Evolutionary conservation across 2,329 filamentous ascomycete species (phyloP).

Genomic region (Fusarium austroafricanum): DNA sequence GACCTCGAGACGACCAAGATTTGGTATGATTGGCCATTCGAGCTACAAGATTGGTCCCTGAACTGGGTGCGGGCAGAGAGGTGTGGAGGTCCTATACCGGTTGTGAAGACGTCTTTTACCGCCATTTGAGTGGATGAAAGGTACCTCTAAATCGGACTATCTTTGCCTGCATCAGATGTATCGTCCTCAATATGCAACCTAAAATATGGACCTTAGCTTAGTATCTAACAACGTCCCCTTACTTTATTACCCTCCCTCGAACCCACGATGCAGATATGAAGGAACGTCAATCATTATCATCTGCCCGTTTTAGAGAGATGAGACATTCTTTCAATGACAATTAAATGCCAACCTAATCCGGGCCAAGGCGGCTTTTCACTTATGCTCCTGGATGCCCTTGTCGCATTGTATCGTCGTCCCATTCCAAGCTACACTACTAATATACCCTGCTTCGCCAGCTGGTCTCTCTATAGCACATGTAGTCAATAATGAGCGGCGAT

Average conservation of each 20-base stretch:
- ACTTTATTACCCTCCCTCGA: slow-evolving; percentile 30
- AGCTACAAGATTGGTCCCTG: slow-evolving; percentile 35
- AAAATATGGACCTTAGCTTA: too few relatives aligned
- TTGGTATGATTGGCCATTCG: slow-evolving; percentile 23
- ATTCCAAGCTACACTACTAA: slow-evolving; percentile 14
- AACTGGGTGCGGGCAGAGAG: slow-evolving; percentile 22
- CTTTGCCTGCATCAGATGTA: slow-evolving; percentile 23
- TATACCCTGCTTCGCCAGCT: slow-evolving; percentile 11
- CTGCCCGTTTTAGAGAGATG: slow-evolving; percentile 23
- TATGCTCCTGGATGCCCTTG: neutral
- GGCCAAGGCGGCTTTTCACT: slow-evolving; percentile 28
- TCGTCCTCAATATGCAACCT: slow-evolving; percentile 28
- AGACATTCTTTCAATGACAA: slow-evolving; percentile 21
- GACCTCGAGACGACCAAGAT: slow-evolving; percentile 4
- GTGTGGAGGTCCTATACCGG: slow-evolving; percentile 23
- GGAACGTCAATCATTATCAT: slow-evolving; percentile 33
- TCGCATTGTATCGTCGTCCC: slow-evolving; percentile 8
- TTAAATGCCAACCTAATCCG: slow-evolving; percentile 27
- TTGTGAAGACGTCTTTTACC: slow-evolving; percentile 28
- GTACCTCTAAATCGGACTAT: slow-evolving; percentile 19
- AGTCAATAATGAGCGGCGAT: slow-evolving; percentile 29
- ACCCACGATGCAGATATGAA: slow-evolving; percentile 30
- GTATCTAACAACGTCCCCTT: slow-evolving; percentile 30
- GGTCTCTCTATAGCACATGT: slow-evolving; percentile 28
- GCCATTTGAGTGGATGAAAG: slow-evolving; percentile 28